Conservation (phyloP, 2,329 filamentous ascomycete species). For the Hymenoscyphus salicellus region DNA sequence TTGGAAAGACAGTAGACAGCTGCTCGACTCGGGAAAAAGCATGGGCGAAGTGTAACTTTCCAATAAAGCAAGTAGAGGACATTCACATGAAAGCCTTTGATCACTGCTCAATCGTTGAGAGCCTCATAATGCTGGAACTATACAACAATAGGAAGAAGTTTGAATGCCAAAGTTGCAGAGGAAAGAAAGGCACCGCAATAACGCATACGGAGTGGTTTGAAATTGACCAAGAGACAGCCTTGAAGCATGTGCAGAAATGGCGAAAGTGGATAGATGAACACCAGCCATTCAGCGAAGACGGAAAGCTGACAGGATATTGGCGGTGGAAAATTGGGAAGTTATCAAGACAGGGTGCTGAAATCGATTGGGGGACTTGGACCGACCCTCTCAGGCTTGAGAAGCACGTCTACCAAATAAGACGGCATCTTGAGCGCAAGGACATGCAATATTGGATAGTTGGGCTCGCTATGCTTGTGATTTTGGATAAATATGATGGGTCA, state of each 20-base stretch:
- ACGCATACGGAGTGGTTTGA: conserved; percentile 23
- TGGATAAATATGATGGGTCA: neutral
- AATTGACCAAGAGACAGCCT: conserved; percentile 9
- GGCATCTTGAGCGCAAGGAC: neutral
- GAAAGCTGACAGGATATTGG: conserved; percentile 20
- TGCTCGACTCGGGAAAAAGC: conserved; percentile 9
- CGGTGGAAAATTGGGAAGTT: conserved; percentile 18
- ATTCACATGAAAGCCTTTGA: conserved; percentile 15
- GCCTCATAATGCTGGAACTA: conserved; percentile 16
- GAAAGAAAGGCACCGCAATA: neutral
- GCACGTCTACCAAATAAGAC: neutral
- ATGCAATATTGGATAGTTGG: neutral
- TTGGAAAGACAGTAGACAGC: conserved; percentile 12
- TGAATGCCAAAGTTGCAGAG: conserved; percentile 6
- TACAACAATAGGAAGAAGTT: conserved; percentile 15
- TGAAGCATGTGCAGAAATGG: conserved; percentile 18
- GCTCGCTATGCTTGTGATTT: neutral
- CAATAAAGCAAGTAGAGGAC: conserved; percentile 5
- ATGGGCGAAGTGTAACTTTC: conserved; percentile 16
- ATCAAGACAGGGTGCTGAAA: conserved; percentile 6
- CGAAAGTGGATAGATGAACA: conserved; percentile 17
- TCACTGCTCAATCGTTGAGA: conserved; percentile 17
- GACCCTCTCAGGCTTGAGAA: neutral
- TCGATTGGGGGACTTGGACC: conserved; percentile 22
- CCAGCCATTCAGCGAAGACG: conserved; percentile 15